Evolutionary conservation across 1,284 basidiomycete species (phyloP), one percentile per base, ranked within the genome.

Genomic region (Prillingera fragicola): DNA sequence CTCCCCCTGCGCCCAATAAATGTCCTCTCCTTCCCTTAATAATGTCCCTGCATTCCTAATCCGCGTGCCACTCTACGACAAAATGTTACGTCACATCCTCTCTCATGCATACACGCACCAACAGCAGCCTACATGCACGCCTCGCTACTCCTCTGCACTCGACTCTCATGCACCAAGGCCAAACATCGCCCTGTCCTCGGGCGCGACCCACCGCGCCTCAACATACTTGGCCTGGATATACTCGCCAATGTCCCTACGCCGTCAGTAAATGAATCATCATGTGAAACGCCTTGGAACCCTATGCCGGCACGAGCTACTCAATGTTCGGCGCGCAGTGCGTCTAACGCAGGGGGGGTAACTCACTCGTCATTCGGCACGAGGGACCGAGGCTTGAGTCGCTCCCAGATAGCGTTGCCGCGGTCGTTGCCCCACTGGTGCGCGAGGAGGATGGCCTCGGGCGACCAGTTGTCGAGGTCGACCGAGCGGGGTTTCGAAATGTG

Each of bases 401-500:
- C 73, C 69, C 70, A 75, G 12, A 70, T 43, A 5, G 46, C 55
- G 45, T 74, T 74, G 6, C 68, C 69, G 8, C 62, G 45, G 19
- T 53, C 38, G 50, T 75, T 75, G 13, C 74, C 74, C 60, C 71
- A 69, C n/a, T 59, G 48, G 21, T 49, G 37, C 18, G 74, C 71
- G 1, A 59, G 50, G 6, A 51, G 40, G 18, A 75, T 62, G 31
- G 67, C 61, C 42, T 74, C 73, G 12, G 67, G 64, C 5, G 53
- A 63, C 74, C 74, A 75, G 44, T 70, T 72, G 52, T 76, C 75
- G 26, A 77, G 61, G 54, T 77, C 74, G n/a, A 75, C 66, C 4
- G 66, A 70, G 25, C 74, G 65, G 21, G 76, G 73, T 50, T 74
- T 75, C 27, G 72, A 73, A 26, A 76, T 69, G 53, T 77, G 75